A percentile compares a stretch with the other conserved stretches of the same genome.
These are phyloP conservation scores for Leccinum subgranulosum DNA, from an alignment of 768 basidiomycete genomes.

Conservation along the genomic window DNA sequence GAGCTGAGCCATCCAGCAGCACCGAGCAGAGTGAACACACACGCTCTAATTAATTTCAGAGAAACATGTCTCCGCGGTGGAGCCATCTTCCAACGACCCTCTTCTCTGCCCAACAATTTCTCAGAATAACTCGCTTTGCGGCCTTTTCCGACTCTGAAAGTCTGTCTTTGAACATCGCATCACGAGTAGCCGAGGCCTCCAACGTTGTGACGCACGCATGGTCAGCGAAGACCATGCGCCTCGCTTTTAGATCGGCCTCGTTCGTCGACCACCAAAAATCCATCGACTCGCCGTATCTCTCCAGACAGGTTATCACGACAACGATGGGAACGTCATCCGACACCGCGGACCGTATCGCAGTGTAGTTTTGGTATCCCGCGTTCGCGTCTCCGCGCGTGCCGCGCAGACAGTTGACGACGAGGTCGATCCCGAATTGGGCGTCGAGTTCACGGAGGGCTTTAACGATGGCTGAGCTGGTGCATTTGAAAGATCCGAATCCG, in stretches of 20 bases:
- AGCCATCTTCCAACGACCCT: constrained; percentile 20
- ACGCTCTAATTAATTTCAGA: constrained; percentile 26
- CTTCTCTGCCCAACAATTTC: constrained; percentile 28
- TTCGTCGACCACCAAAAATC: constrained; percentile 40
- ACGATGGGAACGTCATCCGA: constrained; percentile 33
- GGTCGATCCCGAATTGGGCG: constrained; percentile 25
- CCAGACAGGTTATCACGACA: constrained; percentile 29
- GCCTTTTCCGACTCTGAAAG: constrained; percentile 20
- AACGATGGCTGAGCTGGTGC: constrained; percentile 20
- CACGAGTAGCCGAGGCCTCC: constrained; percentile 14
- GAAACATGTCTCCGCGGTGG: constrained; percentile 25
- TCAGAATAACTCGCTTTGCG: constrained; percentile 22
- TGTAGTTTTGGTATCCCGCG: constrained; percentile 27
- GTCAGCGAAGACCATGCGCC: constrained; percentile 36
- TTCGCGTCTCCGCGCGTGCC: constrained; percentile 28
- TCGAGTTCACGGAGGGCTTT: constrained; percentile 29
- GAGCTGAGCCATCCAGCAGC: constrained; percentile 2
- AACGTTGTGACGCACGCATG: constrained; percentile 41
- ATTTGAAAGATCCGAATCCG: constrained; percentile 29
- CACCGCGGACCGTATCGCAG: constrained; percentile 26
- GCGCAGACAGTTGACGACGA: constrained; percentile 27
- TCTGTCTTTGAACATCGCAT: constrained; percentile 21
- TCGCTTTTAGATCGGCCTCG: constrained; percentile 28
- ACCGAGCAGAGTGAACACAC: constrained; percentile 16
- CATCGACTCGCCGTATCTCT: constrained; percentile 31